A percentile compares a stretch with the other conserved stretches of the same genome.
phyloP scores from a whole-genome alignment of 176 grass and related monocot genomes.

The Bonia amplexicaulis region DNA sequence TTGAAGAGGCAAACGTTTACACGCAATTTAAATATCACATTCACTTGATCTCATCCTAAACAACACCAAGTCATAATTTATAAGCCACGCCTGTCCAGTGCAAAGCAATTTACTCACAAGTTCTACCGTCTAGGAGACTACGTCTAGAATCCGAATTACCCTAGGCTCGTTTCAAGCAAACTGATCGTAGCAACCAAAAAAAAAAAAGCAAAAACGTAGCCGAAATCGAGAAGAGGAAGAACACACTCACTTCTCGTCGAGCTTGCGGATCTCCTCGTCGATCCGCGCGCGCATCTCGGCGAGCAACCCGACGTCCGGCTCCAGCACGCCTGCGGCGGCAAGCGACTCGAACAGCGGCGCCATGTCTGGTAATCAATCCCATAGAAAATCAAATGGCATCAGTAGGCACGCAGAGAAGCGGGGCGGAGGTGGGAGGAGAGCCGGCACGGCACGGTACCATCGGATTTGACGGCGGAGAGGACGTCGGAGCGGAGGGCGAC shows the following conservation, averaged over 20 bases:
- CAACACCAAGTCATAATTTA: background rate
- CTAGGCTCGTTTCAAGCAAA: background rate
- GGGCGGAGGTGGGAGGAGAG: background rate
- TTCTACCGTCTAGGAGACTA: background rate
- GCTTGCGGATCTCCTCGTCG: slow-evolving; percentile 81
- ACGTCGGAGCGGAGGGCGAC: slow-evolving; percentile 78
- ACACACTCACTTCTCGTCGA: slow-evolving; percentile 73
- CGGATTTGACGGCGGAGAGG: slow-evolving; percentile 63
- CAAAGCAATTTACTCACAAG: background rate
- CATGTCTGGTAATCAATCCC: slow-evolving; percentile 45
- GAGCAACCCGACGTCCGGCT: slow-evolving; percentile 57
- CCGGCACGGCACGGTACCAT: slow-evolving; percentile 37
- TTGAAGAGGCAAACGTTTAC: background rate
- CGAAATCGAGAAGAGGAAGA: background rate
- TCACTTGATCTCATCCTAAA: background rate
- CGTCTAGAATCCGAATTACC: background rate
- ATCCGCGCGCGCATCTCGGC: slow-evolving; percentile 65
- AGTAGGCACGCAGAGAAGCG: background rate
- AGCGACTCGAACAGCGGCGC: slow-evolving; percentile 69
- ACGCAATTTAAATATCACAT: background rate
- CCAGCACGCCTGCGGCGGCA: slow-evolving; percentile 45
- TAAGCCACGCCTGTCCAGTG: background rate
- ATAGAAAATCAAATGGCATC: background rate
- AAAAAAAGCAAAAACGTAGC: background rate
- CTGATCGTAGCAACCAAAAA: background rate